Percentiles rank a stretch among this genome's conserved stretches.
Conservation (phyloP, 495 filamentous ascomycete species). For the Rhypophila decipiens region DNA sequence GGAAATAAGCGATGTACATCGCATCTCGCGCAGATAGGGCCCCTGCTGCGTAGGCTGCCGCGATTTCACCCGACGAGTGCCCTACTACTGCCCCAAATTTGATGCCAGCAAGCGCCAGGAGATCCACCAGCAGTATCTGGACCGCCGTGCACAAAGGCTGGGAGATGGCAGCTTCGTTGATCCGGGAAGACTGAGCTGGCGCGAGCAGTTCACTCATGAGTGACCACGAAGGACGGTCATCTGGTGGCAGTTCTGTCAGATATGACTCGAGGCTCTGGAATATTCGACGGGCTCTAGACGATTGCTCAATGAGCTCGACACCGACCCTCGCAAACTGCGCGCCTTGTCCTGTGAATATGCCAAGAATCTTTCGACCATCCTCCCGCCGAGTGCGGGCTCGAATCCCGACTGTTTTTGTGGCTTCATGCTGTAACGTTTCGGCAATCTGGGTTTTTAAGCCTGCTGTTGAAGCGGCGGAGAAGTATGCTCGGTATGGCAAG, state of each 20-base stretch:
- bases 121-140: conserved; percentile 45
- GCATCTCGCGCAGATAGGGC: conserved; percentile 33
- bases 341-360: conserved; percentile 18
- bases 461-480: background rate
- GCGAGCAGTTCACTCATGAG: background rate
- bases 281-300: too few species aligned
- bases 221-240: background rate
- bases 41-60: conserved; percentile 34
- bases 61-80: conserved; percentile 56
- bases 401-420: too few species aligned
- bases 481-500: background rate
- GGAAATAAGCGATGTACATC: conserved; percentile 42
- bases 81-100: conserved; percentile 43
- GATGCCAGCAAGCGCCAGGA: conserved; percentile 37
- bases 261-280: background rate
- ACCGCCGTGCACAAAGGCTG: conserved; percentile 42
- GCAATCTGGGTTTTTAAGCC: background rate
- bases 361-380: conserved; percentile 7
- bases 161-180: background rate
- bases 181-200: background rate
- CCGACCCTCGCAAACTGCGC: conserved; percentile 5
- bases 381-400: too few species aligned
- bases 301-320: conserved; percentile 18
- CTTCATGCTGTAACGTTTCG: too few species aligned
- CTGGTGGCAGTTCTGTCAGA: background rate